Conservation (phyloP, 805 yeast genomes). For the Ascoidea rubescens region DNA sequence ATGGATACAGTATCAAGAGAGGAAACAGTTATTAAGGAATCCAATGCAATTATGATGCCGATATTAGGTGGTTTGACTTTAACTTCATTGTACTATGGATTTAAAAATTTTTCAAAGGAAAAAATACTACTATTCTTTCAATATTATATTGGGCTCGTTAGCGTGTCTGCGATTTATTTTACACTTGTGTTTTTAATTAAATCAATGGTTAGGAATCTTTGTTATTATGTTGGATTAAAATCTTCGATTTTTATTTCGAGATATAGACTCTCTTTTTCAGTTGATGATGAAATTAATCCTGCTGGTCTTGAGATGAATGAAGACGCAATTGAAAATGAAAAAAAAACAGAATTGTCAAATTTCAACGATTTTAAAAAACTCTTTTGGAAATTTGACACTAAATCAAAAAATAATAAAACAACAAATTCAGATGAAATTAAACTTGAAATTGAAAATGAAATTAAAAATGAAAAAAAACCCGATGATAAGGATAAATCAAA, state of each 20-base stretch:
- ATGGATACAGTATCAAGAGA: conserved; percentile 16
- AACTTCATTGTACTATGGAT: conserved; percentile 22
- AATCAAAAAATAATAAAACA: background rate
- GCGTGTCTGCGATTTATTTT: conserved; percentile 20
- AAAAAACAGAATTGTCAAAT: conserved; percentile 5
- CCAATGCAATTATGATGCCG: conserved; percentile 28
- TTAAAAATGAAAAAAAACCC: conserved; percentile 1
- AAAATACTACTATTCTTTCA: conserved; percentile 21
- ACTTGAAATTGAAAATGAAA: background rate
- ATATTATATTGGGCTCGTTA: conserved; percentile 21
- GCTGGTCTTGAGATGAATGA: conserved; percentile 24
- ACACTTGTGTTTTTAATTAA: conserved; percentile 18
- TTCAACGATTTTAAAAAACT: background rate
- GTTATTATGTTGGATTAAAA: conserved; percentile 16
- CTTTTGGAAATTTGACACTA: background rate
- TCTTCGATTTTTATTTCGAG: conserved; percentile 20
- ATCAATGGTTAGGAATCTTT: conserved; percentile 15
- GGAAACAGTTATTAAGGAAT: conserved; percentile 11
- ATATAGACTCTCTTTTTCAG: conserved; percentile 26
- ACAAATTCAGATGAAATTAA: background rate
- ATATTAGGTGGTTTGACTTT: conserved; percentile 27
- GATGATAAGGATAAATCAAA: conserved; percentile 9
- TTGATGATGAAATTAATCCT: conserved; percentile 21
- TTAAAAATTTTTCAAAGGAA: conserved; percentile 20
- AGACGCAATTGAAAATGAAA: conserved; percentile 18